Base-by-base conservation (phyloP, 805 yeast genomes). In the Maudiozyma saulgeensis region DNA sequence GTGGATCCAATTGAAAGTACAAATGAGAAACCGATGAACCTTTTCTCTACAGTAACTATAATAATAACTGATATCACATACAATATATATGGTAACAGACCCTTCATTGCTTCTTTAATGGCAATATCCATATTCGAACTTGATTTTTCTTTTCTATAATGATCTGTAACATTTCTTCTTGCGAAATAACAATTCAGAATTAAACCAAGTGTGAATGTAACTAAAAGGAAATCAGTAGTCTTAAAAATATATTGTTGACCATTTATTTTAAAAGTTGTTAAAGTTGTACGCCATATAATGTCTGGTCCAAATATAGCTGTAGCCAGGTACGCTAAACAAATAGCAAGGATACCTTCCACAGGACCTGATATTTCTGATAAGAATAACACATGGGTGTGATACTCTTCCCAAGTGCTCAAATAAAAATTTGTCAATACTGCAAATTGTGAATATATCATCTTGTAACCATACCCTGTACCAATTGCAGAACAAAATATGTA, bases 341-440 rank as follows among this genome's bases (percentile, higher is more conserved):
- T 71, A 68, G 83, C 73, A 54, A 88, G 62, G 28, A 90, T 86
- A 2, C 98, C 98, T 67, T 90, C 98, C 3, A 91, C 97, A 0
- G 98, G 98, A 0, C 98, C 98, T 13, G 95, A 84, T 58, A 87
- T 81, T 53, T 76, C 81, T 35, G 91, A 80, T 47, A 90, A 71
- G 64, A 75, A 90, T 46, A 90, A 71, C 44, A 80, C 81, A 58
- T 88, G 95, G 0, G 97, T 90, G 63, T 89, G 91, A 65, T 79
- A 90, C 63, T 89, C 96, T 68, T 90, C 98, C 97, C 97, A 90
- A 0, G 97, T 90, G 38, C 95, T 82, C 45, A 87, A 64, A 63
- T 89, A 90, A 65, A 90, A 91, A 66, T 90, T 90, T 53, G 84
- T 78, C 47, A 87, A 74, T 2, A 86, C 72, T 4, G 86, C 88